Evolutionary conservation across 805 yeast genomes (phyloP).

Genomic region (Myxozyma neotropica): DNA sequence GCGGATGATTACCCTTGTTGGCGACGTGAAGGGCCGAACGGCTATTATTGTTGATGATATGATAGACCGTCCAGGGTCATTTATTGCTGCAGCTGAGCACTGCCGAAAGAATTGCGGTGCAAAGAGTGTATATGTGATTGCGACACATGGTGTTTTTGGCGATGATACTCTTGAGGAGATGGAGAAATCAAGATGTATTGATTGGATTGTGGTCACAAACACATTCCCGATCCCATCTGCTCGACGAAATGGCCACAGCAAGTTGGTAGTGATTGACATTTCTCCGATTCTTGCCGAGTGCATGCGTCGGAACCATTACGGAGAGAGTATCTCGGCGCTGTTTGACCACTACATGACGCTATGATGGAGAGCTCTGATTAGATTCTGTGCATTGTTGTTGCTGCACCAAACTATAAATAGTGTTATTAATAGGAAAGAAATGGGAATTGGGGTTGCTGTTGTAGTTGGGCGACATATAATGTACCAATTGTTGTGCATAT

Average conservation of each 20-base stretch:
- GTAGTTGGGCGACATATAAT: too few relatives aligned
- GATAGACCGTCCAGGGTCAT: constrained; percentile 93
- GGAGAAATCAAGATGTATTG: constrained; percentile 77
- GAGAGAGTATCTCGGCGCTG: constrained; percentile 29
- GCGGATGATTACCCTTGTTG: constrained; percentile 81
- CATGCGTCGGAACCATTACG: constrained; percentile 97
- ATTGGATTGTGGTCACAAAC: constrained; percentile 86
- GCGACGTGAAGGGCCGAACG: constrained; percentile 88
- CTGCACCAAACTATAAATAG: too few relatives aligned
- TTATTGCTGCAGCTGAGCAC: constrained; percentile 98
- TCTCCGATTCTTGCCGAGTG: constrained; percentile 97
- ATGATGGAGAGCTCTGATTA: neutral
- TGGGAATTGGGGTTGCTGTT: neutral
- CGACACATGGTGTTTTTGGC: constrained; percentile 94
- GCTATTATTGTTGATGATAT: constrained; percentile 95
- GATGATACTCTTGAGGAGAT: constrained; percentile 82
- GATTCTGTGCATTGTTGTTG: too few relatives aligned
- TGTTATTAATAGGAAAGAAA: neutral
- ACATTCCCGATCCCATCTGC: constrained; percentile 85
- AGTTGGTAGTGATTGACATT: constrained; percentile 86
- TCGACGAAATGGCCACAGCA: constrained; percentile 56
- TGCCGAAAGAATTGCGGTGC: constrained; percentile 96
- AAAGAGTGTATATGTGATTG: constrained; percentile 81
- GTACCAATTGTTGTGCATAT: too few relatives aligned
- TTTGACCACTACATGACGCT: constrained; percentile 18